phyloP scores from a whole-genome alignment of 1,284 basidiomycete genomes.

The Microbotryum intermedium region DNA sequence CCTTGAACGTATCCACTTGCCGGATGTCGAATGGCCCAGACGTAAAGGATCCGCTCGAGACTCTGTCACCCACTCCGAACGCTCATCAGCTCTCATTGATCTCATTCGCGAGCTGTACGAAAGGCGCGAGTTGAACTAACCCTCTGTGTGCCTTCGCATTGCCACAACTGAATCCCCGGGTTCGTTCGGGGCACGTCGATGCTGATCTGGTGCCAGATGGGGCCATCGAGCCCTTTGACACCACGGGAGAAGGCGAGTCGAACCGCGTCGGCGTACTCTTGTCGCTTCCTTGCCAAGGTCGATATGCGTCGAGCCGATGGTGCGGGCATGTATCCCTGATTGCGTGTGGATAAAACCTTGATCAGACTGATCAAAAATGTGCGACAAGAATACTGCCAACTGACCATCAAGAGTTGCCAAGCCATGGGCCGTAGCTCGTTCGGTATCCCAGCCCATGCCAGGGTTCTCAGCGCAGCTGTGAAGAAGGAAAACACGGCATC shows the following conservation, averaged over 20 bases:
- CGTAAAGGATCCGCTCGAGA: conserved; percentile 85
- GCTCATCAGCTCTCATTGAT: conserved; percentile 9
- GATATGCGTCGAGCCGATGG: conserved; percentile 65
- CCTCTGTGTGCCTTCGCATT: conserved; percentile 73
- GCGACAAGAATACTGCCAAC: conserved; percentile 37
- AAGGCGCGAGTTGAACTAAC: conserved; percentile 45
- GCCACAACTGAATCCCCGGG: conserved; percentile 84
- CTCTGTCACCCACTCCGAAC: conserved; percentile 47
- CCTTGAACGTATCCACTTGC: conserved; percentile 95
- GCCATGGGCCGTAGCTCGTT: conserved; percentile 76
- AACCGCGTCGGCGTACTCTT: conserved; percentile 83
- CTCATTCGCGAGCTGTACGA: background rate
- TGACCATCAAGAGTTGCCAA: conserved; percentile 86
- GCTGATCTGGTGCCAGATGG: conserved; percentile 95
- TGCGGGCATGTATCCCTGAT: conserved; percentile 82
- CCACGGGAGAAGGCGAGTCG: conserved; percentile 84
- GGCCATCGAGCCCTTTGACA: conserved; percentile 71
- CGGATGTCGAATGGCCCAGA: conserved; percentile 95
- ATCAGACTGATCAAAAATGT: too few relatives aligned
- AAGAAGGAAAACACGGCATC: background rate
- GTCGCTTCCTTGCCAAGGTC: conserved; percentile 77
- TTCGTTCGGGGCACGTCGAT: conserved; percentile 91
- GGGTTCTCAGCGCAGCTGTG: conserved; percentile 59
- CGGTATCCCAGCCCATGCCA: conserved; percentile 95
- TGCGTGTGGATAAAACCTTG: background rate